phyloP scores from a whole-genome alignment of 805 yeast species.

The Peterozyma toletana region DNA sequence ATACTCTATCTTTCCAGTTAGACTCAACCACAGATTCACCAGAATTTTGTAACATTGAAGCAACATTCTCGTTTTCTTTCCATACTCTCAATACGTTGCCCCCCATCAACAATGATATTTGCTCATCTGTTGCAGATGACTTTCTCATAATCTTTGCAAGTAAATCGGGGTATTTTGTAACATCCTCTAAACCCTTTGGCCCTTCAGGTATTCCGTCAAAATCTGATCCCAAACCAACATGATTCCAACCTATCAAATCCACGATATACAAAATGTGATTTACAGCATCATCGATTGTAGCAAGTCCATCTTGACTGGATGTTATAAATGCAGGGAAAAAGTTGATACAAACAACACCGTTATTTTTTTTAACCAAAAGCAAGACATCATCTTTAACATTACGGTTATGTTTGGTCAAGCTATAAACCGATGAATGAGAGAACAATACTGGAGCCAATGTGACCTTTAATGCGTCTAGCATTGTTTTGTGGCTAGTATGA shows the following conservation, averaged over 20 bases:
- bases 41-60: conserved; percentile 16
- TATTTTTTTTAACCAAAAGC: conserved; percentile 26
- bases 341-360: conserved; percentile 41
- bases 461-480: conserved; percentile 33
- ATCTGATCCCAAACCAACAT: conserved; percentile 43
- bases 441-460: conserved; percentile 40
- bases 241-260: conserved; percentile 30
- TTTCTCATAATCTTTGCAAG: conserved; percentile 22
- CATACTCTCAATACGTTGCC: conserved; percentile 39
- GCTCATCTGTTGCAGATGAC: conserved; percentile 34
- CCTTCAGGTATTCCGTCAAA: conserved; percentile 45
- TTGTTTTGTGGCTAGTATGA: conserved; percentile 41
- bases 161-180: conserved; percentile 46
- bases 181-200: conserved; percentile 47
- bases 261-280: conserved; percentile 36
- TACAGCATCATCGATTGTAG: conserved; percentile 40
- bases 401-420: conserved; percentile 32
- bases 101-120: conserved; percentile 36
- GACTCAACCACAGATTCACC: conserved; percentile 22
- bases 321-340: conserved; percentile 34
- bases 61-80: conserved; percentile 29
- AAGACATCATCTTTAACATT: conserved; percentile 44
- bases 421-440: conserved; percentile 40
- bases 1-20: conserved; percentile 34
- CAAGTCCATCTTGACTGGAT: conserved; percentile 11